These are phyloP conservation scores for Cryphonectria carpinicola DNA, from an alignment of 2,329 filamentous ascomycete genomes.

Conservation along the genomic window DNA sequence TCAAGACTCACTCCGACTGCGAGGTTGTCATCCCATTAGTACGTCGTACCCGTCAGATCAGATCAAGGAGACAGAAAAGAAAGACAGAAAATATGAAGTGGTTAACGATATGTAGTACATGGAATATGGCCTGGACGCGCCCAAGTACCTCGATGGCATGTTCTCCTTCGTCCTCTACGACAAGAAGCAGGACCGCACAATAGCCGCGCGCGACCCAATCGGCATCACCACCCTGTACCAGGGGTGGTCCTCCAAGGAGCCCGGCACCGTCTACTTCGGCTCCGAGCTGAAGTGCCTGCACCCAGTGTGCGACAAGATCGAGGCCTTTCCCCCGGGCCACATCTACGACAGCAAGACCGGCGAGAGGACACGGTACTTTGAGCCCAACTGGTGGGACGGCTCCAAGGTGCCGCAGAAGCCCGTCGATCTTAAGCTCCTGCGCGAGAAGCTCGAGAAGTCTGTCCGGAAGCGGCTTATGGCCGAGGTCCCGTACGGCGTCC, in stretches of 20 bases:
- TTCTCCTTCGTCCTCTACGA: slow-evolving; percentile 99
- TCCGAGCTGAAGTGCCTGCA: slow-evolving; percentile 95
- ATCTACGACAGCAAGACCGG: slow-evolving; percentile 94
- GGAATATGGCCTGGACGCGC: slow-evolving; percentile 88
- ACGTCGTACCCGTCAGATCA: slow-evolving; percentile 41
- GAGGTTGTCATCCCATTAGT: slow-evolving; percentile 98
- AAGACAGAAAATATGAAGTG: neutral
- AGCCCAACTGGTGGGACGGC: slow-evolving; percentile 91
- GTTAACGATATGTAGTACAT: slow-evolving; percentile 66
- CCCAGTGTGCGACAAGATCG: slow-evolving; percentile 92
- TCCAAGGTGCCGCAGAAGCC: slow-evolving; percentile 76
- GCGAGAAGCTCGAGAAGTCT: slow-evolving; percentile 82
- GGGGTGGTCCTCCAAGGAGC: slow-evolving; percentile 83
- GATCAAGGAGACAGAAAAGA: neutral
- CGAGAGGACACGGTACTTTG: slow-evolving; percentile 83
- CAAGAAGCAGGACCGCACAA: slow-evolving; percentile 87
- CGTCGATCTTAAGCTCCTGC: slow-evolving; percentile 80
- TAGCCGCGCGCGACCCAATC: slow-evolving; percentile 95
- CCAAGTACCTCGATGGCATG: slow-evolving; percentile 96
- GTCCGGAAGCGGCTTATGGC: slow-evolving; percentile 98
- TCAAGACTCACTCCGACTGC: slow-evolving; percentile 98
- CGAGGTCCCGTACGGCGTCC: slow-evolving; percentile 95
- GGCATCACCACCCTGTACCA: slow-evolving; percentile 98
- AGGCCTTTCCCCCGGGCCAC: slow-evolving; percentile 92
- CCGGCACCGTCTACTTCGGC: slow-evolving; percentile 89